phyloP scores from a whole-genome alignment of 2,329 filamentous ascomycete species.

The Colletotrichum melonis region DNA sequence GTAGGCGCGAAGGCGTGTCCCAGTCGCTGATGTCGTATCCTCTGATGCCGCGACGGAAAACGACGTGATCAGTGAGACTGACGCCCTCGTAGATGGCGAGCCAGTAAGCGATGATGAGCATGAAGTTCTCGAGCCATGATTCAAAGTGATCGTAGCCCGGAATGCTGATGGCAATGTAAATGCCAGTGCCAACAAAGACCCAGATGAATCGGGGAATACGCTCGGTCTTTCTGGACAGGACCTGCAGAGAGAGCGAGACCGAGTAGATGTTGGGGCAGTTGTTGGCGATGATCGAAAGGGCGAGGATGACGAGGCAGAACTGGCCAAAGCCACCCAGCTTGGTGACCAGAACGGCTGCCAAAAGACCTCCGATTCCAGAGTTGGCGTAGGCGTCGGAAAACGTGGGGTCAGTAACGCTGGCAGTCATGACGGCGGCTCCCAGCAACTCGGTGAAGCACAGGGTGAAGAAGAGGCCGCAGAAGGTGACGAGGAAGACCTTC shows the following conservation, averaged over 20 bases:
- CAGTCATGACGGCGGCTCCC: constrained; percentile 76
- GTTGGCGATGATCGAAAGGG: constrained; percentile 75
- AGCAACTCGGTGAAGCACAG: constrained; percentile 81
- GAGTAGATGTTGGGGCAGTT: constrained; percentile 82
- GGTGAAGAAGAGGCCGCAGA: constrained; percentile 75
- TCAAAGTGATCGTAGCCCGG: constrained; percentile 76
- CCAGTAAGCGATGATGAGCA: constrained; percentile 78
- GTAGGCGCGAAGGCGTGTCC: constrained; percentile 66
- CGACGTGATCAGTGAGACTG: constrained; percentile 73
- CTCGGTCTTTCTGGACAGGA: constrained; percentile 68
- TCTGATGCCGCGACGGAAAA: constrained; percentile 71
- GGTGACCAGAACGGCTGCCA: constrained; percentile 72
- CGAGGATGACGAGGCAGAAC: constrained; percentile 76
- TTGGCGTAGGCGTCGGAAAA: constrained; percentile 58
- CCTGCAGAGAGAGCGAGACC: constrained; percentile 73
- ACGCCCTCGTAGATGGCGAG: constrained; percentile 79
- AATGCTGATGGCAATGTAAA: constrained; percentile 77
- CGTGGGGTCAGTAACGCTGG: constrained; percentile 60
- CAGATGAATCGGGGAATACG: constrained; percentile 75
- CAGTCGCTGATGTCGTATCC: constrained; percentile 72
- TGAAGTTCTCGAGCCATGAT: constrained; percentile 75
- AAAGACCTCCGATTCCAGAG: constrained; percentile 71
- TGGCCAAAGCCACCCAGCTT: constrained; percentile 75
- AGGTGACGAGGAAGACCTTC: constrained; percentile 77
- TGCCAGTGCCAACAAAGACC: constrained; percentile 70